Conservation (phyloP, 176 grass and related monocot species). For the Zizania latifolia region DNA sequence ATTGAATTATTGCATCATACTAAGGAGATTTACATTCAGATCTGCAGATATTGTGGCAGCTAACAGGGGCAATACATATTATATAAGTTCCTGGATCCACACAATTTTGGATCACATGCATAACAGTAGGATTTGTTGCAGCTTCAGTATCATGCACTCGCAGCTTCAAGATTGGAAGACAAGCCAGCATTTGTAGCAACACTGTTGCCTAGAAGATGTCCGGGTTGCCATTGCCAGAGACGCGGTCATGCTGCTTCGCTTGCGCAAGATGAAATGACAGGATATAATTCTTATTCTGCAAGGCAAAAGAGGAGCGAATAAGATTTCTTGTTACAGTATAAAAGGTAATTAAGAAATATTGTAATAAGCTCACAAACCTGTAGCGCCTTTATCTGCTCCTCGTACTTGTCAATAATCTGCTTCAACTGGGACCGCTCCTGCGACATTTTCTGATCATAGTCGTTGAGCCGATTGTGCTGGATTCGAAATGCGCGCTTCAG, state of each 20-base stretch:
- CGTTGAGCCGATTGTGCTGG: conserved; percentile 48
- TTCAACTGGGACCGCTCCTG: conserved; percentile 32
- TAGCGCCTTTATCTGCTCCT: conserved; percentile 34
- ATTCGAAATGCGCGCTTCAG: conserved; percentile 44
- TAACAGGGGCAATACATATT: not conserved
- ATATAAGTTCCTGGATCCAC: not conserved
- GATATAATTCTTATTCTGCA: conserved; percentile 34
- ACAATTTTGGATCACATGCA: not conserved
- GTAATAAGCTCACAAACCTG: conserved; percentile 21
- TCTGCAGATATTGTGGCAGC: too few species aligned
- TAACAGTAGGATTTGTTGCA: not conserved
- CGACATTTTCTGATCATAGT: conserved; percentile 41
- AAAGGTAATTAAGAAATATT: not conserved
- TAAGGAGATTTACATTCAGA: not conserved
- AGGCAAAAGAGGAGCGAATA: not conserved
- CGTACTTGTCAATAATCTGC: conserved; percentile 21
- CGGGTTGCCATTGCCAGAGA: conserved; percentile 18
- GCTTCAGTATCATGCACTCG: not conserved
- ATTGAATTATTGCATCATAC: not conserved
- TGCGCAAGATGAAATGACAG: conserved; percentile 31
- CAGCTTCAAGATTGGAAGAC: not conserved
- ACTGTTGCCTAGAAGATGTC: conserved; percentile 17
- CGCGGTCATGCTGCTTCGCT: not conserved
- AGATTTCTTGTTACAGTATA: not conserved
- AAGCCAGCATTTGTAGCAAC: not conserved